Evolutionary conservation across 495 filamentous ascomycete species (phyloP), one percentile per base, ranked within the genome.

Genomic region (Penicillium tannophilum): DNA sequence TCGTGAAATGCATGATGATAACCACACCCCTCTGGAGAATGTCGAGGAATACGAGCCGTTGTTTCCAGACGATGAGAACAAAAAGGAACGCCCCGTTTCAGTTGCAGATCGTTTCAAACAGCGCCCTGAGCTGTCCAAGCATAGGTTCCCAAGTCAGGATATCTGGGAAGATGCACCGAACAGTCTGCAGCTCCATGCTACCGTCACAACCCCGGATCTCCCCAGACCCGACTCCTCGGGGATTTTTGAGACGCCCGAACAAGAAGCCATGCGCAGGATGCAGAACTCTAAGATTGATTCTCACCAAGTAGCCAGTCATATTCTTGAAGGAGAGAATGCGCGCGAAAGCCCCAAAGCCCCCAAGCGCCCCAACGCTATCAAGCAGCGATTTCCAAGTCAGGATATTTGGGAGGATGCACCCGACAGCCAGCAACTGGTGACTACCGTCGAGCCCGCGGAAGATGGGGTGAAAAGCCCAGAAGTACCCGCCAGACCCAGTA

Each of bases 401-500:
- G 94, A 99, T 74, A 89, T 98, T 45, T 99, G 94, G 94, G 94
- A 99, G 76, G 94, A 99, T 68, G 85, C 85, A 0, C 93, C 94
- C 4, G 90, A 94, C 61, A 92, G 88, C 64, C 83, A 90, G 46
- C 81, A 88, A 54, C 82, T 95, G 28, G 85, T 89, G 58, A 92
- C 94, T 11, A 93, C 89, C 4, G 87, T 98, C 24, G 84, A 82
- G 48, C 86, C 91, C 42, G 66, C 75, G 12, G 73, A 80, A 14
- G 79, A 82, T 30, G 79, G 82, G 58, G 23, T 68, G 14, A 78
- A 76, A 54, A 77, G 72, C 41, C 73, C 73, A 4, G 64, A 75
- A 33, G 71, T 73, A 14, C 67, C 70, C 1, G 65, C 72, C 16
- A 82, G 76, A 61, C 76, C 80, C 4, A 63, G 20, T 1, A 70